A percentile compares a stretch with the other conserved stretches of the same genome.
Evolutionary conservation across 345 rosid genomes (phyloP).

Genomic region (Abelmoschus esculentus): DNA sequence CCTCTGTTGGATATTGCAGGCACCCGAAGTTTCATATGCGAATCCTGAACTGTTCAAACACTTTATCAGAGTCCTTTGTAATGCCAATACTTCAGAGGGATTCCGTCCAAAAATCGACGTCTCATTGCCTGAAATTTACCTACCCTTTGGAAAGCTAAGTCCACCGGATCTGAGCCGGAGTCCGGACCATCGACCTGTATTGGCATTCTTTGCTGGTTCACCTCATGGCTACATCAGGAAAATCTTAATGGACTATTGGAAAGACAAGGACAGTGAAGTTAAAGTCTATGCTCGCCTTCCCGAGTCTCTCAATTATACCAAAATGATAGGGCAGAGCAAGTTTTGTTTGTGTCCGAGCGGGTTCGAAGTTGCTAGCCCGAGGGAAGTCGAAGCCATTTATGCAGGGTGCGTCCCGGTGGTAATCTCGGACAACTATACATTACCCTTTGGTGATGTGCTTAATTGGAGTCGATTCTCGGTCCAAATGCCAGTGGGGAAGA

Average conservation of each 20-base stretch:
- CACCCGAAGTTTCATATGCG: slow-evolving; percentile 29
- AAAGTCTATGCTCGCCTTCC: slow-evolving; percentile 36
- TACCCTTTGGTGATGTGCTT: slow-evolving; percentile 51
- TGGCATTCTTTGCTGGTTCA: slow-evolving; percentile 43
- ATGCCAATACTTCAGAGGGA: slow-evolving; percentile 44
- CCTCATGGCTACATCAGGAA: slow-evolving; percentile 38
- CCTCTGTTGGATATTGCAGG: slow-evolving; percentile 18
- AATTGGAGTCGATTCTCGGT: slow-evolving; percentile 48
- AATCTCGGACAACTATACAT: slow-evolving; percentile 33
- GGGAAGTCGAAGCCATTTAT: slow-evolving; percentile 37
- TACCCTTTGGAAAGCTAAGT: slow-evolving; percentile 21
- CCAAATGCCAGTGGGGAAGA: slow-evolving; percentile 27
- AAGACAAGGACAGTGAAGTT: slow-evolving; percentile 34
- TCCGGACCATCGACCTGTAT: slow-evolving; percentile 22
- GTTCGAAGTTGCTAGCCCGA: slow-evolving; percentile 57
- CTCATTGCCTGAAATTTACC: slow-evolving; percentile 40
- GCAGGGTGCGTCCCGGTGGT: slow-evolving; percentile 43
- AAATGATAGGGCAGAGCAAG: slow-evolving; percentile 39
- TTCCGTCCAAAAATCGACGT: slow-evolving; percentile 33
- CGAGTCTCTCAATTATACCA: slow-evolving; percentile 24
- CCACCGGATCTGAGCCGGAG: slow-evolving; percentile 14
- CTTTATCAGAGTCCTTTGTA: slow-evolving; percentile 39
- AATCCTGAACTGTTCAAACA: slow-evolving; percentile 29
- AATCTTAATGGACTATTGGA: slow-evolving; percentile 32
- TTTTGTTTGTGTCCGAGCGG: slow-evolving; percentile 66